Base-by-base conservation (phyloP, 371 early-diverging fungal genomes). In the Saksenaea vasiformis region DNA sequence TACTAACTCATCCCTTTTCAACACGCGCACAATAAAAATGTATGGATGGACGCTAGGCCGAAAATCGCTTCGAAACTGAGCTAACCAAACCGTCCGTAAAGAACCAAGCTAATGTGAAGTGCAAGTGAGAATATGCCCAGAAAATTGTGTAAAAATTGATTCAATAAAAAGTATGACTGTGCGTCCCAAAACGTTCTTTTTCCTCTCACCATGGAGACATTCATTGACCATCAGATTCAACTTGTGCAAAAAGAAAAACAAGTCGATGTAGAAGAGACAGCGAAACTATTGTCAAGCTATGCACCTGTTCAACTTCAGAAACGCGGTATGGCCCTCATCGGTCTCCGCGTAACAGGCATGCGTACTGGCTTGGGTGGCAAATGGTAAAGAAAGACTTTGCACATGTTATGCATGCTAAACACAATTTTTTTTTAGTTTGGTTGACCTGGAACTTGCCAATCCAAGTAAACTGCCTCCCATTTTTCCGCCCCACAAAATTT, bases 351-450 rank as follows among this genome's bases (percentile, higher is more conserved):
- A 22, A 74, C 87, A n/a, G 83, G 80, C 15, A 83, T 87, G 75
- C 84, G 91, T 51, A 89, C 92, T 0, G 94, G 93, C 19, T 73
- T 92, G 4, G 93, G 92, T 28, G 94, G 94, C 11, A 87, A 89
- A 65, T 86, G 82, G 87, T 85, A 73, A n/a, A n/a, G n/a, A n/a
- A n/a, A n/a, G 17, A 11, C 41, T 44, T 54, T 24, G 55, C 36
- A 34, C 39, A 43, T 53, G 19, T 38, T 61, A 43, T 11, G 39
- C 54, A 27, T 56, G 13, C 31, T 61, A 26, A n/a, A 66, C 55
- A 43, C 66, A 27, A n/a, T 14, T 35, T 17, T 24, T 14, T 14
- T 1, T 22, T 62, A 89, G 83, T 39, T 70, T 91, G 61, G 72
- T 92, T 11, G 91, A 91, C 34, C 65, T 90, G 11, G 91, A 91